Conservation (phyloP, 768 basidiomycete species). For the Hericium erinaceus region DNA sequence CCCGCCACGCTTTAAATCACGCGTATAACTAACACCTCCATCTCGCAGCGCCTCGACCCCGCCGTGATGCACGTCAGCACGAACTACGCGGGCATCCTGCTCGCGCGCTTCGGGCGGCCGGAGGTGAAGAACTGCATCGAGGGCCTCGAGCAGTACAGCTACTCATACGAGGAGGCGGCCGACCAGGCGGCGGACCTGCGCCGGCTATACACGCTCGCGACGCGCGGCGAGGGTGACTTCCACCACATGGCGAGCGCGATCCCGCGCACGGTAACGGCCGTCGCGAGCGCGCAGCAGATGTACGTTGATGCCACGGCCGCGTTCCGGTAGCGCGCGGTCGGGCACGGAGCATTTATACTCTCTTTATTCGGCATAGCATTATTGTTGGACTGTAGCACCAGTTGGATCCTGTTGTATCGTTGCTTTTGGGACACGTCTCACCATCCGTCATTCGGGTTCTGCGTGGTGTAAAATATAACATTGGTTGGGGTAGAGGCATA, state of each 20-base stretch:
- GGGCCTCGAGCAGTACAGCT: slow-evolving; percentile 82
- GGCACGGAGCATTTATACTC: background rate
- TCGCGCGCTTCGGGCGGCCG: slow-evolving; percentile 74
- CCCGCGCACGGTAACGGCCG: slow-evolving; percentile 14
- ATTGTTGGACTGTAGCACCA: background rate
- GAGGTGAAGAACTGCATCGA: slow-evolving; percentile 80
- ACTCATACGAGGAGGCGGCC: slow-evolving; percentile 79
- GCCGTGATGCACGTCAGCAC: slow-evolving; percentile 86
- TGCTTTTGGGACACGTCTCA: background rate
- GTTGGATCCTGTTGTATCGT: background rate
- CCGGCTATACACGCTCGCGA: slow-evolving; percentile 35
- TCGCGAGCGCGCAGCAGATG: slow-evolving; percentile 6
- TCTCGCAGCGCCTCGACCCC: slow-evolving; percentile 59
- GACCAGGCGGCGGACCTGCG: slow-evolving; percentile 65
- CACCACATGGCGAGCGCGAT: slow-evolving; percentile 32
- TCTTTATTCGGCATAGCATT: background rate
- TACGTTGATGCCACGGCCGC: slow-evolving; percentile 4
- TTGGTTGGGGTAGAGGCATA: no score
- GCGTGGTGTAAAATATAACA: no score
- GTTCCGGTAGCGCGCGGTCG: background rate
- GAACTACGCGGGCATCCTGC: slow-evolving; percentile 73
- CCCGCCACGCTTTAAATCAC: slow-evolving; percentile 1
- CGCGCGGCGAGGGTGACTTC: slow-evolving; percentile 28
- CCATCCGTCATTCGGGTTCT: no score
- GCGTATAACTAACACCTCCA: background rate